Base-by-base conservation (phyloP, 1,139 yeast genomes). In the Blastobotrys raffinosifermentans region DNA sequence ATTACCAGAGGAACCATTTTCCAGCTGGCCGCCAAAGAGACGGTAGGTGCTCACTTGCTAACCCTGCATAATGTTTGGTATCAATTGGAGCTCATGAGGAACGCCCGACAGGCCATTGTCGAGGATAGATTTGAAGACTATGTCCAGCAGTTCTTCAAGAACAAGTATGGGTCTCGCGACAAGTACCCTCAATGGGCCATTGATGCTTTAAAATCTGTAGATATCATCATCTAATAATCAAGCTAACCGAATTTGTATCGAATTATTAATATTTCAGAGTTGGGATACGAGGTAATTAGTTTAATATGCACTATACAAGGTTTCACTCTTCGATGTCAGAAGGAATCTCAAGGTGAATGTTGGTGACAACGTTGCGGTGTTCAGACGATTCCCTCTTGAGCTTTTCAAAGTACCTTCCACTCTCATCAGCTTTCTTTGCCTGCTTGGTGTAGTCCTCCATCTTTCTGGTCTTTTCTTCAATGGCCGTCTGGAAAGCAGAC, bases 401-500 rank as follows among this genome's bases (percentile, higher is more conserved):
- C 14, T 69, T 66, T 18, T 67, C 67, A 61, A 85, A 85, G 52
- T 81, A 84, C 6, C 67, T 69, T 37, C 71, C 66, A 38, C 85
- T 75, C 17, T 75, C 58, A 34, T 74, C 73, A 18, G 87, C 80
- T 45, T 74, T 72, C 35, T 73, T 71, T 31, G 80, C 72, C 36
- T 68, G 67, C 31, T 60, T 67, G 54, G 75, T 72, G 35, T 75
- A 62, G 45, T 72, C 73, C 39, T 73, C 75, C 59, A 81, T 78
- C 54, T 76, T 75, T n/a, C 68, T 62, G 11, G 72, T 69, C 41
- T 79, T 73, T 49, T 73, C 71, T 47, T 84, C 94, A 34, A 85
- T 70, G 34, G 75, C 63, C 1, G 78, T 67, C 50, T 86, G 94
- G 63, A 87, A 80, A 31, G 80, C 77, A 37, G 76, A 74, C 54